Percentiles rank a stretch among this genome's conserved stretches.
phyloP scores from a whole-genome alignment of 192 early-diverging fungal species.

The Backusella macrospora region DNA sequence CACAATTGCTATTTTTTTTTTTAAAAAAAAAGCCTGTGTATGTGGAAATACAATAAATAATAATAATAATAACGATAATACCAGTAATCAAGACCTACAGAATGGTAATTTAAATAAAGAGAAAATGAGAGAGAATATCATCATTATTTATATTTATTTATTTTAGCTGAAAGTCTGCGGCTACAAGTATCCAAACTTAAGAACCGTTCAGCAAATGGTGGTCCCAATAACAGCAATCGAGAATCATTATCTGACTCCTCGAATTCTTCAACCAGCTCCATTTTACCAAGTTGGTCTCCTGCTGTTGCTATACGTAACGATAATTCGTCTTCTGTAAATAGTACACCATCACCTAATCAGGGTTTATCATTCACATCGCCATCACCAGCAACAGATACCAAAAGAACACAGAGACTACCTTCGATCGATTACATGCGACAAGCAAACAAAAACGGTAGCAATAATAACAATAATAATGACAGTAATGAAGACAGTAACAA shows the following conservation, averaged over 20 bases:
- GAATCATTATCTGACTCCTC: background rate
- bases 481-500: background rate
- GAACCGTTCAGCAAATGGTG: background rate
- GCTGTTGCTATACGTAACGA: background rate
- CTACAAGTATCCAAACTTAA: constrained; percentile 18
- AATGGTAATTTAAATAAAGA: constrained; percentile 15
- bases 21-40: background rate
- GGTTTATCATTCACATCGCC: background rate
- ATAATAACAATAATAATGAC: background rate
- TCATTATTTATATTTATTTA: background rate
- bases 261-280: background rate
- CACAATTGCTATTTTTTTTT: background rate
- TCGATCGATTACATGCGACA: background rate
- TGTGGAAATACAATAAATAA: constrained; percentile 6
- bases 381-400: background rate
- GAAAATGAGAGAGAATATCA: background rate
- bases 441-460: background rate
- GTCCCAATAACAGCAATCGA: background rate
- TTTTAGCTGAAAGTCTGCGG: constrained; percentile 14
- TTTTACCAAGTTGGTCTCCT: background rate
- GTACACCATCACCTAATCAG: background rate
- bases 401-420: background rate
- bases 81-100: constrained; percentile 7
- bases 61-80: background rate
- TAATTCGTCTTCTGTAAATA: background rate